Conservation (phyloP, 2,329 filamentous ascomycete species). For the Graphium sp. region DNA sequence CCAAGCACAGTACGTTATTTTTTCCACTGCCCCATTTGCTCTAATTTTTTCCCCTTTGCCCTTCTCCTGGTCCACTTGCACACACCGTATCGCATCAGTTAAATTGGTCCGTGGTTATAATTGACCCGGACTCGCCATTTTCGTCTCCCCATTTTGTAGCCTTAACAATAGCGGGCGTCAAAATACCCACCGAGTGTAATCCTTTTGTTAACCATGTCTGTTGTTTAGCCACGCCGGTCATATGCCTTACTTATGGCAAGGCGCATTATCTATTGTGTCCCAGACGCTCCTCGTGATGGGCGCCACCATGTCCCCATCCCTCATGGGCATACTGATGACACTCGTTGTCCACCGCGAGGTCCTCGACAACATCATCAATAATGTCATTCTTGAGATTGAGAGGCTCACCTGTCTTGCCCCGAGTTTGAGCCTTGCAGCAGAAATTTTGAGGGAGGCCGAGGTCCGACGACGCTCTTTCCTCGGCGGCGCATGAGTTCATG, state of each 20-base stretch:
- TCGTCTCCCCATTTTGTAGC: no score
- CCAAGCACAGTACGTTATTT: conserved; percentile 47
- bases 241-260: conserved; percentile 76
- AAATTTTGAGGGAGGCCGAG: conserved; percentile 68
- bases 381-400: conserved; percentile 61
- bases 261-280: conserved; percentile 66
- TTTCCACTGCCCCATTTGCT: not conserved
- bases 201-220: no score
- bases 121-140: no score
- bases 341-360: conserved; percentile 38
- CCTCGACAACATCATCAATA: conserved; percentile 61
- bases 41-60: no score
- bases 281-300: conserved; percentile 74
- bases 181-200: no score
- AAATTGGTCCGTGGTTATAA: no score
- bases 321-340: conserved; percentile 46
- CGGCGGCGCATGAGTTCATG: no score
- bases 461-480: conserved; percentile 49
- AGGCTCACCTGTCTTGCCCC: conserved; percentile 60
- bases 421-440: conserved; percentile 57
- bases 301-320: conserved; percentile 61
- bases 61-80: no score
- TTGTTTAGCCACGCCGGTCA: conserved; percentile 67
- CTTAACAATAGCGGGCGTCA: no score
- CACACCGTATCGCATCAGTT: no score